These are phyloP conservation scores for Hysterangium stoloniferum DNA, from an alignment of 768 basidiomycete species.

Conservation along the genomic window DNA sequence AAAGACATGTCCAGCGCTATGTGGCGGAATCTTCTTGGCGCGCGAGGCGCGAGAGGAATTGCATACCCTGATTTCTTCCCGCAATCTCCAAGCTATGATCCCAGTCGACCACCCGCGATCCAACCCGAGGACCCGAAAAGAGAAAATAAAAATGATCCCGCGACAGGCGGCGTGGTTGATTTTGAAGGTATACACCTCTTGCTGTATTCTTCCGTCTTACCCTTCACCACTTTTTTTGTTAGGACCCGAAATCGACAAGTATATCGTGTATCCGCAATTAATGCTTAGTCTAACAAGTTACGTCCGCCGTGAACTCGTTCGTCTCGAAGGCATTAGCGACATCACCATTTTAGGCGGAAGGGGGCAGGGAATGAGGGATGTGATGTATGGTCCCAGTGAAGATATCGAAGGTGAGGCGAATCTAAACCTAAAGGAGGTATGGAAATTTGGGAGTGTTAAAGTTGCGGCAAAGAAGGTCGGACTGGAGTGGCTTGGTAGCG, in stretches of 20 bases:
- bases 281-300: slow-evolving; percentile 67
- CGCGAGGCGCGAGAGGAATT: slow-evolving; percentile 71
- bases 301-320: slow-evolving; percentile 58
- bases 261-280: slow-evolving; percentile 65
- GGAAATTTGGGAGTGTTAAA: slow-evolving; percentile 2
- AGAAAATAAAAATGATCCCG: slow-evolving; percentile 18
- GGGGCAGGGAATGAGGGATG: slow-evolving; percentile 6
- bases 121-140: slow-evolving; percentile 52
- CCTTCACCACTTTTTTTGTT: slow-evolving; percentile 38
- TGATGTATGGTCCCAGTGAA: background rate
- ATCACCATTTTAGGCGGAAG: slow-evolving; percentile 23
- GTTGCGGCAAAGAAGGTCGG: slow-evolving; percentile 2
- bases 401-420: background rate
- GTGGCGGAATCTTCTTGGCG: slow-evolving; percentile 89
- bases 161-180: slow-evolving; percentile 17
- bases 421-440: background rate
- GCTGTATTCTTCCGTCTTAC: background rate
- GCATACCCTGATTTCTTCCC: slow-evolving; percentile 30
- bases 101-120: slow-evolving; percentile 29
- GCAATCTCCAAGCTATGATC: slow-evolving; percentile 36
- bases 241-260: slow-evolving; percentile 36
- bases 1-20: slow-evolving; percentile 78
- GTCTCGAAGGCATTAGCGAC: slow-evolving; percentile 54
- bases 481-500: no score
- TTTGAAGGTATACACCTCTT: slow-evolving; percentile 16